Evolutionary conservation across 1,284 basidiomycete species (phyloP).

Genomic region (Pseudozyma pruni): DNA sequence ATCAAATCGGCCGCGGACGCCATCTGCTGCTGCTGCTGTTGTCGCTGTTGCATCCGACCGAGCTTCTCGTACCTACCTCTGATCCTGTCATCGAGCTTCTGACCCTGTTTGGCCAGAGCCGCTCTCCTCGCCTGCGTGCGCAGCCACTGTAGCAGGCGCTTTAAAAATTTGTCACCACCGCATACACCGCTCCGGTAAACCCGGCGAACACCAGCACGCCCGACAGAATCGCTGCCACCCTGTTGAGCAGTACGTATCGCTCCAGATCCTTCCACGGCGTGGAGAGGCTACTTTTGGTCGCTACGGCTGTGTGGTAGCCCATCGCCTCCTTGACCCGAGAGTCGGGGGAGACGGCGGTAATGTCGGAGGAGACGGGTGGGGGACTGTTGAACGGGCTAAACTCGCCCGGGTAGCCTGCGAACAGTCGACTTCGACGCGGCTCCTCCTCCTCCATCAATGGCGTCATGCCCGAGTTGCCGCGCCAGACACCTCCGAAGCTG

Average conservation of each 20-base stretch:
- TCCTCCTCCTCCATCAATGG: conserved; percentile 20
- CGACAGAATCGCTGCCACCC: conserved; percentile 47
- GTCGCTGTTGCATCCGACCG: conserved; percentile 25
- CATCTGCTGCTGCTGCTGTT: conserved; percentile 20
- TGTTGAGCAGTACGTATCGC: conserved; percentile 51
- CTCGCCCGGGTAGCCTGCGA: conserved; percentile 10
- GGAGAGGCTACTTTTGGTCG: conserved; percentile 3
- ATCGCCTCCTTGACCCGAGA: too few relatives aligned
- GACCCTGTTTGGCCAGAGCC: background rate
- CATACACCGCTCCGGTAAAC: conserved; percentile 46
- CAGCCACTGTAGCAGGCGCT: conserved; percentile 50
- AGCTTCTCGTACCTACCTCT: conserved; percentile 42
- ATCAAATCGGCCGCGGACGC: conserved; percentile 5
- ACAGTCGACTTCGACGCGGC: conserved; percentile 26
- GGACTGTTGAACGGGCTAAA: conserved; percentile 5
- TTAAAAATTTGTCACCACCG: conserved; percentile 58
- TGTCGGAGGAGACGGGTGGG: background rate
- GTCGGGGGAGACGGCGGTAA: conserved; percentile 7
- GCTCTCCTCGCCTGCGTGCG: conserved; percentile 15
- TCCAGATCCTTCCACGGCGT: conserved; percentile 42
- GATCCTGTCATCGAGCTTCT: conserved; percentile 12
- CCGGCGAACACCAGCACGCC: conserved; percentile 51
- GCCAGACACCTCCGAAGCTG: conserved; percentile 6
- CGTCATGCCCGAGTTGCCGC: conserved; percentile 9
- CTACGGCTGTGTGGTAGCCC: conserved; percentile 16